A percentile compares a stretch with the other conserved stretches of the same genome.
phyloP scores from a whole-genome alignment of 768 basidiomycete genomes.

The Russula lepida region DNA sequence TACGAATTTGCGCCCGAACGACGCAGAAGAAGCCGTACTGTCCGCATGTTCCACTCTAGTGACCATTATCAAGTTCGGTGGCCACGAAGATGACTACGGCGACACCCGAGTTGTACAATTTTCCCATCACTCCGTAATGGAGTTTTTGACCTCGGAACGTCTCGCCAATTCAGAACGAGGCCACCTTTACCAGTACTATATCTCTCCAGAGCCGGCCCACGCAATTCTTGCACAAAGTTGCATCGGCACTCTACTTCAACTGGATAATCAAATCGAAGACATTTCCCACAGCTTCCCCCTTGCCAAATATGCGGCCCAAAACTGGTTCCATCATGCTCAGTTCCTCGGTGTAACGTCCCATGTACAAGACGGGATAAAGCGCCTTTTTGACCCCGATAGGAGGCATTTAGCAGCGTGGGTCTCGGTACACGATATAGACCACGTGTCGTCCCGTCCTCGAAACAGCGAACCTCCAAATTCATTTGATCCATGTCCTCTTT shows the following conservation, averaged over 20 bases:
- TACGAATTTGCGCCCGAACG: neutral
- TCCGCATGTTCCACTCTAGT: neutral
- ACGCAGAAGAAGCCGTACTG: neutral
- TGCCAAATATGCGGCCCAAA: neutral
- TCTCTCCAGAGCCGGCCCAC: neutral
- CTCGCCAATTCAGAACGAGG: neutral
- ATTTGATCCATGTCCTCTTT: neutral
- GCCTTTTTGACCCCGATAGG: neutral
- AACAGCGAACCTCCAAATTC: too few relatives aligned
- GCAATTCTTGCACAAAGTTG: neutral
- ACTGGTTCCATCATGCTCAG: neutral
- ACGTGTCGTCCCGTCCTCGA: too few relatives aligned
- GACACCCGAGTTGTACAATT: neutral
- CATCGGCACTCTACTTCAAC: neutral
- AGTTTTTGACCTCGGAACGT: neutral
- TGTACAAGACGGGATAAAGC: neutral
- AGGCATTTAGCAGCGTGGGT: neutral
- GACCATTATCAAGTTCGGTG: neutral
- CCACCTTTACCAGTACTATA: neutral
- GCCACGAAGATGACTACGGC: neutral
- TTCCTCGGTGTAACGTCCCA: neutral
- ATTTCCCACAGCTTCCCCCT: neutral
- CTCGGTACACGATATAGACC: neutral
- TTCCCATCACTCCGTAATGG: neutral
- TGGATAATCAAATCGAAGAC: neutral